Base-by-base conservation (phyloP, 768 basidiomycete genomes). In the Lactarius sanguifluus region DNA sequence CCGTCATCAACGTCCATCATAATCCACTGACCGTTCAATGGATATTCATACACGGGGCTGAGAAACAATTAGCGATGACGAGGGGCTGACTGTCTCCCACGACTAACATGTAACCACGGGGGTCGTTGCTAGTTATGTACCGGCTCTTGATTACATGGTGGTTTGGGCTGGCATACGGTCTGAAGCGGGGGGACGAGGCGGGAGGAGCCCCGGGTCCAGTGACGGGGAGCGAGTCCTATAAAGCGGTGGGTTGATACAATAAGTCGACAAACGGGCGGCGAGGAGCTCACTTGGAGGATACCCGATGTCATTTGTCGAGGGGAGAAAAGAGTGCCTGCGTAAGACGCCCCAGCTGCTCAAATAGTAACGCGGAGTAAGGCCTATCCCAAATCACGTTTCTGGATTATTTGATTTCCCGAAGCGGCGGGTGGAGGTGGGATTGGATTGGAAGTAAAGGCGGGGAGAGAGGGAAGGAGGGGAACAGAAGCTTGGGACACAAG, bases 1-100 rank as follows among this genome's bases (percentile, higher is more conserved):
- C 93, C 93, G 74, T 94, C 92, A 75, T 95, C 93, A 73, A 92
- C 90, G 79, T 95, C 93, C 85, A 94, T 92, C 93, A 95, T 94
- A 73, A 95, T 91, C 90, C 92, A 93, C 73, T 94, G 92, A 25
- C 88, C 90, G 69, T 92, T 92, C 64, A 95, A 81, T 1, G 91
- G 91, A 72, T 94, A 95, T 75, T 95, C 93, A 73, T 91, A 94
- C 13, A 95, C 93, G 15, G 92, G 91, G 62, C 92, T 82, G 71
- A 52, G 58, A 36, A 30, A 55, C 30, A 16, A 57, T 60, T 69
- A 71, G 69, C 69, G 41, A 57, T 41, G 4, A 45, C 20, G 25
- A 18, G 47, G 13, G 25, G 15, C 18, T 50, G 25, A 30, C 4
- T 7, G 61, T 57, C 23, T 47, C 40, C 23, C 20, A 56, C 38